Evolutionary conservation across 1,139 yeast genomes (phyloP), one percentile per base, ranked within the genome.

Genomic region (Debaryomyces udenii): DNA sequence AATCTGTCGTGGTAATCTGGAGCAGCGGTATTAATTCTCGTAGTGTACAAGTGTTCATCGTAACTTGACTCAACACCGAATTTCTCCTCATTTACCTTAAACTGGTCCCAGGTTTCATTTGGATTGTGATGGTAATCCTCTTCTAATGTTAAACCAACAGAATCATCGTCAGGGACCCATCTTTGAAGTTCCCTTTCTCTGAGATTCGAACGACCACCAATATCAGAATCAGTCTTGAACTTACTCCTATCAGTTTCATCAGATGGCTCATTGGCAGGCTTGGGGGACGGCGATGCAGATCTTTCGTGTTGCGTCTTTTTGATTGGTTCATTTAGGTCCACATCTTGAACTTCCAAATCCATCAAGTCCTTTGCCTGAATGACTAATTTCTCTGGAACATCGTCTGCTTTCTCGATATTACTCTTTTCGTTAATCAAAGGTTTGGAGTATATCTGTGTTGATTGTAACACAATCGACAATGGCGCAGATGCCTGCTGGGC

Each of bases 1-100:
- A 82, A 72, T 42, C 87, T 74, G 54, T 77, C 76, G 36, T 74
- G 66, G 59, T 80, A 94, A 51, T 86, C 89, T 9, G 96, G 93
- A 42, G 85, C 87, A 30, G 75, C 63, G 39, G 75, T 84, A 59
- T 91, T 80, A 54, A 93, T 83, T 49, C 80, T 79, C 1, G 97
- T 91, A 17, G 99, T 94, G 64, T 93, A 93, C 51, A 86, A 72
- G 59, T 84, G 83, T 63, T 93, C 99, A 62, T 93, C 95, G 62
- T 82, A 93, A 13, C 89, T 79, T 0, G 96, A 83, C 48, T 80
- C 85, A 38, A 93, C 86, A 29, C 97, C 98, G 62, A 93, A 93
- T 64, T 86, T 86, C 49, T 81, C 78, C 61, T 88, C 85, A 62
- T 94, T 93, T 13, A 81, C 95, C 42, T 88, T 86, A 66, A 93